Percentiles rank a stretch among this genome's conserved stretches.
Evolutionary conservation across 164 flowering plant species (phyloP).

Genomic region (Liquidambar formosana): DNA sequence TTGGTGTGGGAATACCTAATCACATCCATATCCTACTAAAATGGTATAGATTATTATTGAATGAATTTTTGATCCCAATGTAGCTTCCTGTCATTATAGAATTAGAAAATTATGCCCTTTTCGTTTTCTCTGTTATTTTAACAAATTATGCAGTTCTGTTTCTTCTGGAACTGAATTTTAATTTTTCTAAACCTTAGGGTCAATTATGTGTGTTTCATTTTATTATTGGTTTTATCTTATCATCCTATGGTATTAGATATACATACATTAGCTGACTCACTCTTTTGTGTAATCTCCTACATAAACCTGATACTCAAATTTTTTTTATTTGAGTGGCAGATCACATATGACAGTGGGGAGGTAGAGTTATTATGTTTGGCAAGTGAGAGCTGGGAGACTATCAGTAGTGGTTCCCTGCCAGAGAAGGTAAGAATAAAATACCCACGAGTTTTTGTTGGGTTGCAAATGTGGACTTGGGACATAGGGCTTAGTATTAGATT

Average conservation of each 20-base stretch:
- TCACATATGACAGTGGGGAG: constrained; percentile 43
- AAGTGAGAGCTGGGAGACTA: constrained; percentile 43
- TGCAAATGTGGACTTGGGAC: neutral
- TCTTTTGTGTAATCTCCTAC: neutral
- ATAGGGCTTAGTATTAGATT: neutral
- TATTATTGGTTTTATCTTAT: neutral
- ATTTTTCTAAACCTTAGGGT: too few species aligned
- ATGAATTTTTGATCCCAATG: neutral
- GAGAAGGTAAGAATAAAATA: constrained; percentile 30
- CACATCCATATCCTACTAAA: too few species aligned
- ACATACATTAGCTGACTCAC: neutral
- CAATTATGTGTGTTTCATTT: neutral
- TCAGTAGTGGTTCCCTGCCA: constrained; percentile 17
- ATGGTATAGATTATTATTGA: neutral
- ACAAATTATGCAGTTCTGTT: too few species aligned
- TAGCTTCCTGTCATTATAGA: neutral
- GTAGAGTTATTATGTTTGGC: constrained; percentile 41
- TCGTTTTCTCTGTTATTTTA: too few species aligned
- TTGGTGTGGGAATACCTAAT: neutral
- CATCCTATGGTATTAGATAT: neutral
- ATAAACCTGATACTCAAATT: neutral
- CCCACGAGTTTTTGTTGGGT: neutral
- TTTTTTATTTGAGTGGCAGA: constrained; percentile 22
- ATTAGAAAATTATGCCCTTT: neutral
- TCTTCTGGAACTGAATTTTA: too few species aligned